A percentile compares a stretch with the other conserved stretches of the same genome.
These are phyloP conservation scores for Prunus mume DNA, from an alignment of 306 rosid species.

Conservation along the genomic window DNA sequence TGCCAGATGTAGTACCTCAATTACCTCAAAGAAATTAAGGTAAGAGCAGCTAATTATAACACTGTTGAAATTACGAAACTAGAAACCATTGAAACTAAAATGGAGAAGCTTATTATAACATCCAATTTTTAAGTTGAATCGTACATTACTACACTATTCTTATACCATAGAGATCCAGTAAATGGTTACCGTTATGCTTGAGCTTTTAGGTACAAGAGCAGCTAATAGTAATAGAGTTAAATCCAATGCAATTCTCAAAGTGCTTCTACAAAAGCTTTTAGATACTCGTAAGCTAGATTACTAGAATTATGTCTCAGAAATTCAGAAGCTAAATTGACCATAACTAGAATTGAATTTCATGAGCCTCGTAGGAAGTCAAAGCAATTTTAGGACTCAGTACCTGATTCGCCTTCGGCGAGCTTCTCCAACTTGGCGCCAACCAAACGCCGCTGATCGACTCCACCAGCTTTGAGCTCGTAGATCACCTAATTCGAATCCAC, in stretches of 20 bases:
- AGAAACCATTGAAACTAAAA: background rate
- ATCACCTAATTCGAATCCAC: slow-evolving; percentile 50
- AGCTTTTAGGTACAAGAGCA: background rate
- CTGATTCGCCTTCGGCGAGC: slow-evolving; percentile 98
- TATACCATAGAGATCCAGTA: background rate
- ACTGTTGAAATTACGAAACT: background rate
- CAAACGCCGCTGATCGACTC: slow-evolving; percentile 93
- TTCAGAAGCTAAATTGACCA: background rate
- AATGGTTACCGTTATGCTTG: background rate
- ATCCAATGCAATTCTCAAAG: background rate
- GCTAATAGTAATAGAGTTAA: background rate
- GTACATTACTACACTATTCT: background rate
- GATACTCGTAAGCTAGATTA: background rate
- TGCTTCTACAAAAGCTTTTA: background rate
- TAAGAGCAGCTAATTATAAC: background rate
- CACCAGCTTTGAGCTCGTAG: slow-evolving; percentile 96
- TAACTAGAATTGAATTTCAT: background rate
- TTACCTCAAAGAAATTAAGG: background rate
- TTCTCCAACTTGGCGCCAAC: slow-evolving; percentile 97
- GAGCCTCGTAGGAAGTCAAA: background rate
- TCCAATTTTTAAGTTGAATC: background rate
- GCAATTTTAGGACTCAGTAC: slow-evolving; percentile 27
- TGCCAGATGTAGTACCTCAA: background rate
- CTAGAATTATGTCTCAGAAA: background rate
- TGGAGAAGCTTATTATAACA: background rate